A percentile compares a stretch with the other conserved stretches of the same genome.
Evolutionary conservation across 768 basidiomycete species (phyloP).

Genomic region (Macrolepiota dolichaula): DNA sequence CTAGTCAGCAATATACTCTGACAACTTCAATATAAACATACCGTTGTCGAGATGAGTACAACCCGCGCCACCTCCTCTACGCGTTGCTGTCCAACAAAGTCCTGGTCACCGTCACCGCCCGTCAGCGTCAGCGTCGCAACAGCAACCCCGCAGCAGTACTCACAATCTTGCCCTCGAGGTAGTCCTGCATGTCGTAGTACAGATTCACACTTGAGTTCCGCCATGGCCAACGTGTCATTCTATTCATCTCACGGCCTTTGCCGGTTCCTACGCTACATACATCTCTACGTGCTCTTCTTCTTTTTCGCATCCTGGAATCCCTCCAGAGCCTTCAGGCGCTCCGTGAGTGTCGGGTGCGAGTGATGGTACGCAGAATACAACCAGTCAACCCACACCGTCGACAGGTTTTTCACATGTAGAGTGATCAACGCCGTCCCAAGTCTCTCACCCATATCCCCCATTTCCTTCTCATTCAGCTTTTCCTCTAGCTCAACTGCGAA

Average conservation of each 20-base stretch:
- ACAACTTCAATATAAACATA: conserved; percentile 18
- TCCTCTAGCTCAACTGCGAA: conserved; percentile 77
- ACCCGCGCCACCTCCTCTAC: conserved; percentile 45
- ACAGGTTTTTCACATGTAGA: conserved; percentile 89
- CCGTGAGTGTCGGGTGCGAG: conserved; percentile 91
- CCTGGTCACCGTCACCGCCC: conserved; percentile 30
- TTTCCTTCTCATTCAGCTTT: conserved; percentile 44
- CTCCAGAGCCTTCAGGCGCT: conserved; percentile 82
- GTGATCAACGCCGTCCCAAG: conserved; percentile 80
- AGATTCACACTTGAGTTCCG: neutral
- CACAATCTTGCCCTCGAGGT: conserved; percentile 16
- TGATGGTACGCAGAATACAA: conserved; percentile 96
- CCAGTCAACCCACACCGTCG: conserved; percentile 94
- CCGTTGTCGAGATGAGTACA: conserved; percentile 43
- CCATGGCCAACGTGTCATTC: neutral
- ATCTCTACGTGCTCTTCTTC: conserved; percentile 28
- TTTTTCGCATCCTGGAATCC: conserved; percentile 47
- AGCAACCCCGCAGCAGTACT: neutral
- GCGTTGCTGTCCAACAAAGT: conserved; percentile 58
- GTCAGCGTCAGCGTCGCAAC: neutral
- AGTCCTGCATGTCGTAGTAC: conserved; percentile 12
- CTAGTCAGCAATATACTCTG: neutral
- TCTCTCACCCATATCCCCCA: conserved; percentile 83
- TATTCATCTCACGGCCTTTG: conserved; percentile 1
- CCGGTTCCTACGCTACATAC: conserved; percentile 1